phyloP scores from a whole-genome alignment of 352 stramenopile genomes.

The Phytophthora hybrid region DNA sequence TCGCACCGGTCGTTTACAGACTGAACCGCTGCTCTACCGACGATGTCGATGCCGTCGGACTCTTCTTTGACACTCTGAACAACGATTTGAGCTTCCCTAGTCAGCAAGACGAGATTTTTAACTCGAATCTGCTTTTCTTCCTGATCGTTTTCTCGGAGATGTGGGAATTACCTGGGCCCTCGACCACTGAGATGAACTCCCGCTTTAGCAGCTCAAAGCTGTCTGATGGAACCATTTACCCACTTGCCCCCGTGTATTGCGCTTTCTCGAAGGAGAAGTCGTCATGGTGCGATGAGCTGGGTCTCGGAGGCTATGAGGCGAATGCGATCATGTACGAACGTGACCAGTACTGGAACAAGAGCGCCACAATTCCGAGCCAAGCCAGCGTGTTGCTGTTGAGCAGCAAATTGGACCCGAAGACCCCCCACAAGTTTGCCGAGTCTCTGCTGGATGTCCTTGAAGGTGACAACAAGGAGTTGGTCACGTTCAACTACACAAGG shows the following conservation, averaged over 20 bases:
- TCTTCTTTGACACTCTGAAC: constrained; percentile 4
- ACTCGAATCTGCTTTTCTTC: constrained; percentile 46
- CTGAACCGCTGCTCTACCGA: constrained; percentile 35
- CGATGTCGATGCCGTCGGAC: constrained; percentile 23
- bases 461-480: constrained; percentile 40
- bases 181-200: constrained; percentile 8
- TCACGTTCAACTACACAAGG: constrained; percentile 47
- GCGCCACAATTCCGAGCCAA: constrained; percentile 40
- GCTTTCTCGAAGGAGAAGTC: too few species aligned
- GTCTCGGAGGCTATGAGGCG: background rate
- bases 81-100: constrained; percentile 3
- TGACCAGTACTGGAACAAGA: constrained; percentile 59
- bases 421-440: constrained; percentile 53
- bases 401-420: constrained; percentile 51
- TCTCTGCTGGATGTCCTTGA: constrained; percentile 36
- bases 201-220: constrained; percentile 27
- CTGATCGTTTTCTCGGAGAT: constrained; percentile 56
- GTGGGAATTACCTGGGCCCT: constrained; percentile 43
- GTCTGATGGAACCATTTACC: constrained; percentile 13
- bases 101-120: constrained; percentile 20
- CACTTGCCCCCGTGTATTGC: constrained; percentile 47
- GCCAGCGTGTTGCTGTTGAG: constrained; percentile 53
- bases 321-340: constrained; percentile 43
- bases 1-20: constrained; percentile 37
- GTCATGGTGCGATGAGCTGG: too few species aligned